Evolutionary conservation across 1,284 basidiomycete species (phyloP), one percentile per base, ranked within the genome.

Genomic region (Tilletia caries): DNA sequence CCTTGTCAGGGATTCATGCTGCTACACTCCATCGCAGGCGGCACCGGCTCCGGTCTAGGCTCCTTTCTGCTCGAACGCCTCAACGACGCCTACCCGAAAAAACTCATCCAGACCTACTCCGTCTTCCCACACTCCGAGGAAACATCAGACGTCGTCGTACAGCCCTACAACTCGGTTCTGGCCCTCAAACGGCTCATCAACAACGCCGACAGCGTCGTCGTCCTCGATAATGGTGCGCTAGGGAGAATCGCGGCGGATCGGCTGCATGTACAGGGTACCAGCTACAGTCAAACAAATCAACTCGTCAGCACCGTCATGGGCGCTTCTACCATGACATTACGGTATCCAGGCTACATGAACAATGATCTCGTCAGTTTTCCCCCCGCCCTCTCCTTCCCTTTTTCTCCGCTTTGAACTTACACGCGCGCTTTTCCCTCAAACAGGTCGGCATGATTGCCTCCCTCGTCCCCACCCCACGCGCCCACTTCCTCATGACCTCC

Each of bases 331-430:
- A 93, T 95, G 79, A 98, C 96, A 20, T 88, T 99, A 29, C 89
- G 96, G 76, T 98, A 97, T 85, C 96, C 96, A 0, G 92, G 93
- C 66, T 98, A 98, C 85, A 98, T 98, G 95, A 98, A 98, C 87
- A 99, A 98, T 80, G 95, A 99, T 82, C 89, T 83, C 10, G 79
- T 72, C 25, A 67, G 70, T 66, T 13, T 20, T 4, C 2, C 5
- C 23, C 43, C 27, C n/a, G n/a, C n/a, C n/a, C n/a, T n/a, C n/a
- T n/a, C n/a, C n/a, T n/a, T n/a, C n/a, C n/a, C n/a, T n/a, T n/a
- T n/a, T n/a, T n/a, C n/a, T n/a, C n/a, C n/a, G n/a, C n/a, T n/a
- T n/a, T n/a, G n/a, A n/a, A 64, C 37, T 15, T 20, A 29, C 20
- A 8, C 18, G 37, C 29, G 29, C 44, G 20, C 4, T 23, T 8